phyloP scores from a whole-genome alignment of 805 yeast species.

The Saccharomycopsis sp. region DNA sequence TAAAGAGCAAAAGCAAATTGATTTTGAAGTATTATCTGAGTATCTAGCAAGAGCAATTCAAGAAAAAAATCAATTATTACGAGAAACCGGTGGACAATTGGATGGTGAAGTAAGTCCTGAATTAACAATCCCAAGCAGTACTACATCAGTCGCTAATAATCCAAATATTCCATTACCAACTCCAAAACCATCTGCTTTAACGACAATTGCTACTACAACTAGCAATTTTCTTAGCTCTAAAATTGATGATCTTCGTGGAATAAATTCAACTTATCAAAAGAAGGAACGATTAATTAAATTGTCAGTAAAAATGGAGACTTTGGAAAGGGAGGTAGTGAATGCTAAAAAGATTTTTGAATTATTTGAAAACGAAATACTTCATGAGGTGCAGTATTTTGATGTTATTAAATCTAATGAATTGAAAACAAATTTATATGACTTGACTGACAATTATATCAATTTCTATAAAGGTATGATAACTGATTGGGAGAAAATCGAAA shows the following conservation, averaged over 20 bases:
- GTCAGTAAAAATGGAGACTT: conserved; percentile 40
- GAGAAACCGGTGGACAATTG: conserved; percentile 28
- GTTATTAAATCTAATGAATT: conserved; percentile 72
- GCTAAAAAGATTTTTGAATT: conserved; percentile 46
- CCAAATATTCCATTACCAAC: conserved; percentile 18
- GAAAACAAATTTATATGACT: conserved; percentile 57
- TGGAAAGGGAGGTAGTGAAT: conserved; percentile 42
- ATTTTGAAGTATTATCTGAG: conserved; percentile 77
- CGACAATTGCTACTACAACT: conserved; percentile 17
- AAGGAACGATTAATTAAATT: conserved; percentile 46
- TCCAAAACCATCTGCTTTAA: conserved; percentile 21
- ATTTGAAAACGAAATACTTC: conserved; percentile 49
- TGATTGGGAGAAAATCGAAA: conserved; percentile 60
- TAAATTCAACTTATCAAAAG: conserved; percentile 38
- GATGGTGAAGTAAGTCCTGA: conserved; percentile 5
- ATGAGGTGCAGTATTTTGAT: conserved; percentile 65
- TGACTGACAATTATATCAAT: conserved; percentile 69
- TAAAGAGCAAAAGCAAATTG: conserved; percentile 87
- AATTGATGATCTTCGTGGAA: conserved; percentile 56
- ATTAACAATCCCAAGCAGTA: conserved; percentile 15
- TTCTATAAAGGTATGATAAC: conserved; percentile 63
- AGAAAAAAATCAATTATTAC: conserved; percentile 51
- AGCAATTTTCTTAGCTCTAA: conserved; percentile 48
- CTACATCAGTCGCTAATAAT: conserved; percentile 14
- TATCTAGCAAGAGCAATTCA: conserved; percentile 64